These are phyloP conservation scores for Sordariomycetes sp. DNA, from an alignment of 2,329 filamentous ascomycete genomes.

Conservation along the genomic window DNA sequence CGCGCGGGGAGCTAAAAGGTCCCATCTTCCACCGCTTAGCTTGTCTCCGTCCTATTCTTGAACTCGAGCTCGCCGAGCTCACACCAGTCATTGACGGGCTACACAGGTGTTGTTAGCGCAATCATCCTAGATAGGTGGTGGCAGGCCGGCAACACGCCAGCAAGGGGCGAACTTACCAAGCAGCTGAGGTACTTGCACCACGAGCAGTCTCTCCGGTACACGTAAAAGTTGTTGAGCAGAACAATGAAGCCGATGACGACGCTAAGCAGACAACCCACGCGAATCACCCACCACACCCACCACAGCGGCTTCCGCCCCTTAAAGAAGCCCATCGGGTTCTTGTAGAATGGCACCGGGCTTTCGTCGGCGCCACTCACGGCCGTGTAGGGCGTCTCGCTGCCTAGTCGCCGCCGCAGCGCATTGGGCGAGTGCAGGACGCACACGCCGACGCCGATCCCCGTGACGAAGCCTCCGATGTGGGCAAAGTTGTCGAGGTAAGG, in stretches of 20 bases:
- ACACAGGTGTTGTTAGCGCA: constrained; percentile 11
- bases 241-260: constrained; percentile 78
- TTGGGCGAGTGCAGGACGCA: constrained; percentile 84
- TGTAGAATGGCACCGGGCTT: constrained; percentile 39
- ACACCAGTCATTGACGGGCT: constrained; percentile 58
- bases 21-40: background rate
- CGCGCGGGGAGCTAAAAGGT: background rate
- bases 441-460: constrained; percentile 78
- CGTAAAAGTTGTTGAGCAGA: constrained; percentile 84
- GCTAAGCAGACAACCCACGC: constrained; percentile 64
- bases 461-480: constrained; percentile 90
- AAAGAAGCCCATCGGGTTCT: constrained; percentile 66
- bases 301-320: constrained; percentile 84
- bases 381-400: constrained; percentile 57
- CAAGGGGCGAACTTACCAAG: constrained; percentile 50
- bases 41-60: background rate
- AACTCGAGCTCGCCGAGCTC: constrained; percentile 26
- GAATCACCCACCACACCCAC: constrained; percentile 95
- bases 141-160: background rate
- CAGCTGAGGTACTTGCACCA: constrained; percentile 98
- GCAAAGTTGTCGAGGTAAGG: constrained; percentile 95
- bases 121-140: background rate
- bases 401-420: constrained; percentile 60
- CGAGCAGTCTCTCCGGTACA: constrained; percentile 56
- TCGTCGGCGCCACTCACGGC: constrained; percentile 42